Conservation (phyloP, 1,284 basidiomycete genomes). For the Boletus hoseneyae region DNA sequence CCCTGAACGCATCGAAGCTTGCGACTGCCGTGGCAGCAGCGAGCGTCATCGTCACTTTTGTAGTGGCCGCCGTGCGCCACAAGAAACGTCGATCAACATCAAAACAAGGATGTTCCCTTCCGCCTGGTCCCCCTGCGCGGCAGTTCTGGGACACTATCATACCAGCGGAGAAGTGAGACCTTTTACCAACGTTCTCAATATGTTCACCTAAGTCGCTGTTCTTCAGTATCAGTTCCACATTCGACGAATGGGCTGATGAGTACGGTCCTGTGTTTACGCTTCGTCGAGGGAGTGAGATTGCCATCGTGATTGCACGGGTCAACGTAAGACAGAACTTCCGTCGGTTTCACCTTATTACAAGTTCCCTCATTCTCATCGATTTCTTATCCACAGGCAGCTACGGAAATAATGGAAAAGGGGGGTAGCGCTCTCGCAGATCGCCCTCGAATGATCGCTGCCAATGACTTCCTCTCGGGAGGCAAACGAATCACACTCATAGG, state of each 20-base stretch:
- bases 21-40: background rate
- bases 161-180: slow-evolving; percentile 22
- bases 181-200: too few species aligned
- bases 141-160: slow-evolving; percentile 21
- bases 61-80: background rate
- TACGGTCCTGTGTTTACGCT: slow-evolving; percentile 38
- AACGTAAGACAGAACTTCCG: slow-evolving; percentile 21
- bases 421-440: slow-evolving; percentile 34
- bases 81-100: background rate
- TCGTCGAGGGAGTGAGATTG: slow-evolving; percentile 25
- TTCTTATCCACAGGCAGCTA: slow-evolving; percentile 23
- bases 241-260: slow-evolving; percentile 27
- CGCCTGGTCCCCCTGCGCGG: slow-evolving; percentile 25
- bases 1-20: background rate
- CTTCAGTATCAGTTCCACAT: slow-evolving; percentile 18
- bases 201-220: background rate
- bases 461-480: slow-evolving; percentile 29
- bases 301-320: slow-evolving; percentile 31
- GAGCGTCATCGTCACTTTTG: background rate
- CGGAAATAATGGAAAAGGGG: slow-evolving; percentile 40
- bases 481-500: slow-evolving; percentile 26
- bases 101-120: slow-evolving; percentile 17
- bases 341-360: background rate
- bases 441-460: slow-evolving; percentile 31
- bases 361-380: background rate